phyloP scores from a whole-genome alignment of 352 stramenopile genomes.

The Aphanomyces euteiches region DNA sequence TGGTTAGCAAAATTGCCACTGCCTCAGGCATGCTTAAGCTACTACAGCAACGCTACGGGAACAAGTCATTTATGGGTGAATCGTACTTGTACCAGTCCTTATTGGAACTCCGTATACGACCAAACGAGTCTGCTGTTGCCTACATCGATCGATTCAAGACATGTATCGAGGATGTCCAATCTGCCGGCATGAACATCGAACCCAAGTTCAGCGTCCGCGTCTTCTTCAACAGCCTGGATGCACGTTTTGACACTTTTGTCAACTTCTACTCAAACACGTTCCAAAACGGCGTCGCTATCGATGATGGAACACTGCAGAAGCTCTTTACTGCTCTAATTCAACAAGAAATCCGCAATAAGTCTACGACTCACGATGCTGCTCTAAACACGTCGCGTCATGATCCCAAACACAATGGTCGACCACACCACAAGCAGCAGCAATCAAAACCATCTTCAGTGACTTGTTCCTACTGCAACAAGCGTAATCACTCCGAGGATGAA shows the following conservation, averaged over 20 bases:
- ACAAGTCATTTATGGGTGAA: too few species aligned
- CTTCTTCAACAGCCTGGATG: neutral
- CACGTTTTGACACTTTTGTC: neutral
- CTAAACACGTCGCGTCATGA: neutral
- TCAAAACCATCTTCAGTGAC: neutral
- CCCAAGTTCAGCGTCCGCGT: neutral
- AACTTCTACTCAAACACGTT: neutral
- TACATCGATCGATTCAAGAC: slow-evolving; percentile 11
- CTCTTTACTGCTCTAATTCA: slow-evolving; percentile 2
- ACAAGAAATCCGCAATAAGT: neutral
- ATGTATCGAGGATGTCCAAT: neutral
- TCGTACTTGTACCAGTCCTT: too few species aligned
- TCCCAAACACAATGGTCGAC: neutral
- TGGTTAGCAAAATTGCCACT: too few species aligned
- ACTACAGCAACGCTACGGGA: too few species aligned
- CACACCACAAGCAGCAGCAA: neutral
- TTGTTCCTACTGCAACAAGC: neutral
- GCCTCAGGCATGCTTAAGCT: too few species aligned
- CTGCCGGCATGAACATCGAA: neutral
- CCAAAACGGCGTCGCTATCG: neutral
- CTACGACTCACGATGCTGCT: neutral
- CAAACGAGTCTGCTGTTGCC: too few species aligned
- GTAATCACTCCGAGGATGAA: slow-evolving; percentile 3
- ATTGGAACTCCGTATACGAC: too few species aligned
- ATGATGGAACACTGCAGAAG: neutral